phyloP scores from a whole-genome alignment of 345 rosid species.

The Euphorbia tirucalli region DNA sequence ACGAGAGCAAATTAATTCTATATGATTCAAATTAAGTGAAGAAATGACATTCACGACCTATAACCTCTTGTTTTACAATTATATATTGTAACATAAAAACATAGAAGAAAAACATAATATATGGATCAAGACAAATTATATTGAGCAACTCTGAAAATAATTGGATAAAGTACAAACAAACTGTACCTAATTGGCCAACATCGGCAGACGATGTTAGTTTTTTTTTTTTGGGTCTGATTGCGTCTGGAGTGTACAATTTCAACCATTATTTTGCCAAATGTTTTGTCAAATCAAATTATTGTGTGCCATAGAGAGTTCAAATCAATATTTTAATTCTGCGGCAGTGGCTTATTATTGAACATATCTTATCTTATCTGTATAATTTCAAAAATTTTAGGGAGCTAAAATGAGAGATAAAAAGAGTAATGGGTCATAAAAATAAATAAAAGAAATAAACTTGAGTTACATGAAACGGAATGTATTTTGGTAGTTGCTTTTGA shows the following conservation, averaged over 20 bases:
- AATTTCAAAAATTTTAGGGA: background rate
- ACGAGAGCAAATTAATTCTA: too few species aligned
- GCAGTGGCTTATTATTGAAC: background rate
- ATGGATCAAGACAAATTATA: background rate
- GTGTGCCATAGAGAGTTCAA: too few species aligned
- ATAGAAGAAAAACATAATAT: background rate
- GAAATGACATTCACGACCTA: too few species aligned
- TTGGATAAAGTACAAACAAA: background rate
- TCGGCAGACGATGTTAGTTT: background rate
- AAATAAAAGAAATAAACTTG: too few species aligned
- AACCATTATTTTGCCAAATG: background rate
- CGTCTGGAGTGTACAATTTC: background rate
- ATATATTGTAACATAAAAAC: too few species aligned
- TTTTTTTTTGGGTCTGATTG: conserved; percentile 6
- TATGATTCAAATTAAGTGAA: too few species aligned
- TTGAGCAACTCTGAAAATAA: background rate
- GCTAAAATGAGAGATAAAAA: background rate
- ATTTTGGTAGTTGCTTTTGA: background rate
- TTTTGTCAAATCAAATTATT: background rate
- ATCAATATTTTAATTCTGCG: too few species aligned
- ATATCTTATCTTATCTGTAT: too few species aligned
- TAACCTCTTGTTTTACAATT: too few species aligned
- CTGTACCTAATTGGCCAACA: conserved; percentile 6
- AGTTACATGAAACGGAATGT: too few species aligned
- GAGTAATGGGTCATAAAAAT: too few species aligned